Base-by-base conservation (phyloP, 2,329 filamentous ascomycete genomes). In the Colletotrichum eleusines region DNA sequence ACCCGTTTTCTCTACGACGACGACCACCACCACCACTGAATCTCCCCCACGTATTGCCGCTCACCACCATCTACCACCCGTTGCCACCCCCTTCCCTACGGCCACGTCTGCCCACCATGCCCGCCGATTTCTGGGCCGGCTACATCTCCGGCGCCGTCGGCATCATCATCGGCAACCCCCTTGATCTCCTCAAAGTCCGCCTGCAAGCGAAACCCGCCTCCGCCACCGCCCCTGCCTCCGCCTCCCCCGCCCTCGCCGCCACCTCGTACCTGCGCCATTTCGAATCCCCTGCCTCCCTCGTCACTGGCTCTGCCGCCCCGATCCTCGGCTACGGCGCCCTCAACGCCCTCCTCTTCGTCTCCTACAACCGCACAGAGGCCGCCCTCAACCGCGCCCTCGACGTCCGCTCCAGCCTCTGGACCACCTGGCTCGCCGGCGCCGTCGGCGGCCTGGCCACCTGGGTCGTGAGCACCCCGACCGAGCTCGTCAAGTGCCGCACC, bases 91-190 rank as follows among this genome's bases (percentile, higher is more conserved):
- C 1, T 20, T 6, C 18, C 26, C 11, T 9, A 44, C 9, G 28
- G 11, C 8, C 58, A 33, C 42, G 14, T 28, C 57, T n/a, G 16
- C 60, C 44, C 40, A 64, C 31, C 64, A 95, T 96, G 93, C 93
- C 93, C 61, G 89, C 94, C 75, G 95, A 97, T 79, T 98, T 98
- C 81, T 97, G 93, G 93, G 93, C 95, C 69, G 94, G 95, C 77
- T 98, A 97, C 81, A 83, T 96, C 72, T 95, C 92, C 78, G 95
- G 95, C 63, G 94, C 92, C 68, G 86, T 91, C 59, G 93, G 94
- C 55, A 98, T 74, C 72, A 64, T 74, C 67, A 74, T 74, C 61
- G 72, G 72, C 40, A 74, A 74, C 33, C 72, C 72, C 2, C 67
- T 74, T 9, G 81, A 82, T 65, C 76, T 82, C 6, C 80, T 94